Percentiles rank a stretch among this genome's conserved stretches.
These are phyloP conservation scores for Juglanconis sp. DNA, from an alignment of 2,329 filamentous ascomycete genomes.

Conservation along the genomic window DNA sequence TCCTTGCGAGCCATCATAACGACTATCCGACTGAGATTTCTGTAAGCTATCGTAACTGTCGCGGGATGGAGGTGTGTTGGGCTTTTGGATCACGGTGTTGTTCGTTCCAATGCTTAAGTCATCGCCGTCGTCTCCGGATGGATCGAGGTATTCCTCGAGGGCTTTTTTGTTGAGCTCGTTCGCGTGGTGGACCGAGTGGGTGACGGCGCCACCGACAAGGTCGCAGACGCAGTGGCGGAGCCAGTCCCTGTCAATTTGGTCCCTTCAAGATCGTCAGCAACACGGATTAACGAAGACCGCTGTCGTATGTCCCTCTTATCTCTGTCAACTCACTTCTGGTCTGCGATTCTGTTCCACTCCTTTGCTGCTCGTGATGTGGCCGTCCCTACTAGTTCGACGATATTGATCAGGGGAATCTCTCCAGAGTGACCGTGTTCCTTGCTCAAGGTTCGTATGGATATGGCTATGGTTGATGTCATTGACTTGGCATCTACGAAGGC, in stretches of 20 bases:
- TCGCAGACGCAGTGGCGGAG: conserved; percentile 5
- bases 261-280: neutral
- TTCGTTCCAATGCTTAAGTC: neutral
- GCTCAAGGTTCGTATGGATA: neutral
- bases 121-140: neutral
- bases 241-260: conserved; percentile 2
- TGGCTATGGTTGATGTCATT: neutral
- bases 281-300: too few species aligned
- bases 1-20: too few species aligned
- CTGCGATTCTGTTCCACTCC: conserved; percentile 4
- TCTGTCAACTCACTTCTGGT: neutral
- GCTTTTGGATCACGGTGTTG: neutral
- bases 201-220: conserved; percentile 5
- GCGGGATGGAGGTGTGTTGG: neutral
- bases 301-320: too few species aligned
- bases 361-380: neutral
- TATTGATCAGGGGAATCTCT: neutral
- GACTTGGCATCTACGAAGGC: neutral
- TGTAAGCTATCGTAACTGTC: neutral
- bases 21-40: neutral
- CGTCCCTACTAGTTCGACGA: neutral
- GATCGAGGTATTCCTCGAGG: neutral
- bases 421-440: neutral
- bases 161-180: neutral
- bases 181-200: neutral